Base-by-base conservation (phyloP, 306 rosid species). In the Malus orientalis region DNA sequence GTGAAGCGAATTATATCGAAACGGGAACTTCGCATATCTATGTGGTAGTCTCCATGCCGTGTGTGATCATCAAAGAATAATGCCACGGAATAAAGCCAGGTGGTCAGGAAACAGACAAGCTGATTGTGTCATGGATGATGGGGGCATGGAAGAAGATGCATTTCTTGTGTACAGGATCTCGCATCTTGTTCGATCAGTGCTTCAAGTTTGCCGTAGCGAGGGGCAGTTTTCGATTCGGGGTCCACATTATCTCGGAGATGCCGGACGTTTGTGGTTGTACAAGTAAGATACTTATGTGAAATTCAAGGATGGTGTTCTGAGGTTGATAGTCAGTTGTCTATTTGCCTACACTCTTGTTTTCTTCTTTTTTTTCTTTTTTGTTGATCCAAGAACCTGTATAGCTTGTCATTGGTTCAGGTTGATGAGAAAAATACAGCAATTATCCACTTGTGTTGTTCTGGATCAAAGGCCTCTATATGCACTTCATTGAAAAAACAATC, bases 181-280 rank as follows among this genome's bases (percentile, higher is more conserved):
- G 74, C 59, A 36, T 57, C 59, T 30, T 2, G 36, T 59, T 38
- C 63, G 76, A 33, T 47, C 76, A n/a, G 12, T n/a, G 59, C 59
- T 62, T 68, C 59, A 68, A 68, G 11, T 40, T 5, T 30, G n/a
- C 70, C 25, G 7, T 2, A 18, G 53, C 12, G 22, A 70, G 32
- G 23, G 61, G 67, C 44, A 70, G 7, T 15, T 32, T 4, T 8
- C 25, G 11, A 36, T n/a, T 32, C 8, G 4, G 45, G 82, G 82
- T 67, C 82, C 74, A 73, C 82, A 55, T 73, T 67, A 74, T 74
- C 79, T 61, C 69, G 68, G 53, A 30, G 75, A 74, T 67, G 75
- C 25, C 44, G 59, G 79, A 80, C 72, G 73, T 79, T 29, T 74
- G 70, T 61, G 78, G 78, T 74, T 61, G 45, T 29, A 23, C 27